Evolutionary conservation across 1,284 basidiomycete species (phyloP), one percentile per base, ranked within the genome.

Genomic region (Neonothopanus nambi): DNA sequence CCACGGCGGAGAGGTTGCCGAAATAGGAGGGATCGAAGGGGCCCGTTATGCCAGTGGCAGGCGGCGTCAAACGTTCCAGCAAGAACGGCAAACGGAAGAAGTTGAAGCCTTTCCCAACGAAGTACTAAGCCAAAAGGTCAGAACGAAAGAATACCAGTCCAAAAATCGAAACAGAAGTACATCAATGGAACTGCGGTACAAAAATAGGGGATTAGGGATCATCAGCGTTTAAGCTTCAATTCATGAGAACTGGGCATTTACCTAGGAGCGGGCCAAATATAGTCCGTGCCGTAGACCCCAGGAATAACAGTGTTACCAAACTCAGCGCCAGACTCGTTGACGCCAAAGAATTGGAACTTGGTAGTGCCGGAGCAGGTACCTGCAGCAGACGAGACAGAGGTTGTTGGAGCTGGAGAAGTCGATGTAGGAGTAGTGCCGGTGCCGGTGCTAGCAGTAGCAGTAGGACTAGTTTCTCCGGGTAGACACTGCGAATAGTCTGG

Each of bases 271-370:
- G 48, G 52, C 52, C 43, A 57, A 59, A 49, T 58, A n/a, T 52
- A 54, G 21, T 51, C 44, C 20, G 40, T 42, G 43, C 69, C 69
- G 39, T 70, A 65, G 12, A 54, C 59, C 46, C 79, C 80, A 9
- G 81, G 80, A 61, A 77, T 73, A 17, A 62, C 67, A 20, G 56
- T 65, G 55, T 74, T 69, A 12, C 81, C 81, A 57, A 84, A 76
- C 67, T 84, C 80, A 43, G 81, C 84, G 56, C 81, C 80, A 62
- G 80, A 78, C 63, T 85, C 69, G 67, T 81, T 84, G 28, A 84
- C 82, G 67, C 83, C 84, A 59, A 83, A 82, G 70, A 70, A 82
- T 60, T 74, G 71, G 76, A 86, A 85, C 66, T 83, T 84, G 43
- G 78, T 82, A 12, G 69, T 61, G 26, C 70, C 70, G 9, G 75